Percentiles rank a stretch among this genome's conserved stretches.
Evolutionary conservation across 805 yeast genomes (phyloP).

Genomic region (Starmerella lactis-condensi): DNA sequence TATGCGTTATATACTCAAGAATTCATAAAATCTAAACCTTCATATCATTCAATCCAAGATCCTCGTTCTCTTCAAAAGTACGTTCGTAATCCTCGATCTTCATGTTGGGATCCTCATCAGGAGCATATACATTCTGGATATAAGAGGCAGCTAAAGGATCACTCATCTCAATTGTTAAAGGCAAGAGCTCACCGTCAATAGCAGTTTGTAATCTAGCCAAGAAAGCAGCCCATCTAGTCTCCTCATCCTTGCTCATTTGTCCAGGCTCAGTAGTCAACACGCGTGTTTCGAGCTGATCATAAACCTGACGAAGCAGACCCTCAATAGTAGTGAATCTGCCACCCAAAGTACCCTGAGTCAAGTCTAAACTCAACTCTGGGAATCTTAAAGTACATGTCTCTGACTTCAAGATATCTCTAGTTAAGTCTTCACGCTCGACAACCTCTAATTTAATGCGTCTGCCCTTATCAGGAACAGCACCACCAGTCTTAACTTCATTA

Average conservation of each 20-base stretch:
- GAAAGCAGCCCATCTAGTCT: conserved; percentile 66
- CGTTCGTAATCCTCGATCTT: conserved; percentile 75
- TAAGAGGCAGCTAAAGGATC: conserved; percentile 93
- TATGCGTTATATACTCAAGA: too few relatives aligned
- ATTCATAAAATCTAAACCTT: conserved; percentile 17
- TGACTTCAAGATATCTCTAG: conserved; percentile 83
- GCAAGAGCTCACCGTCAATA: conserved; percentile 52
- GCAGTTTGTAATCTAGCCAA: conserved; percentile 61
- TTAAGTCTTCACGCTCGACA: conserved; percentile 79
- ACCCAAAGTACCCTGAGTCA: conserved; percentile 91
- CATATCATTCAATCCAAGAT: conserved; percentile 50
- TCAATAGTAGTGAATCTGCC: conserved; percentile 96
- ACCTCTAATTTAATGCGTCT: conserved; percentile 51
- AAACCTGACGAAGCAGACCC: conserved; percentile 75
- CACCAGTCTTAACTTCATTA: conserved; percentile 97
- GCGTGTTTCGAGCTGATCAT: conserved; percentile 70
- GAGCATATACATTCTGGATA: conserved; percentile 96
- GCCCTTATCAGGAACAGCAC: conserved; percentile 79
- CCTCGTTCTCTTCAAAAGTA: conserved; percentile 76
- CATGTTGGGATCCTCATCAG: conserved; percentile 96
- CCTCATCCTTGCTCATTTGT: conserved; percentile 67
- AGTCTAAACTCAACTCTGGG: conserved; percentile 79
- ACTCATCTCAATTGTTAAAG: conserved; percentile 69
- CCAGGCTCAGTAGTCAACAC: conserved; percentile 77
- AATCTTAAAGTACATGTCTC: conserved; percentile 76